Evolutionary conservation across 768 basidiomycete species (phyloP), one percentile per base, ranked within the genome.

Genomic region (Macrolepiota fuliginosa): DNA sequence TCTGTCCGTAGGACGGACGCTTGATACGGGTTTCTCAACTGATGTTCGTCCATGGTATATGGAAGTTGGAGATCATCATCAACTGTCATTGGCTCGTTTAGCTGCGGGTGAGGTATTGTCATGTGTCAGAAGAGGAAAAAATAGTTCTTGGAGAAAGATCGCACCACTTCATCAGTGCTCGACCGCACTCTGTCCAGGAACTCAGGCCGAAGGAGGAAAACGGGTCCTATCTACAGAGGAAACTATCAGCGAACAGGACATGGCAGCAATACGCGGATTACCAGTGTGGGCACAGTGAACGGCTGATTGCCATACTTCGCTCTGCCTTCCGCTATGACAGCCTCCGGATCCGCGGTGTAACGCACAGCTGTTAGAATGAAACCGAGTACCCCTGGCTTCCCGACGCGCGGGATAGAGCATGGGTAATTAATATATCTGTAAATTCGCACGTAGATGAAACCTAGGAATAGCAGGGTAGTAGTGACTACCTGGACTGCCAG

Each of bases 41-140:
- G 74, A 54, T 73, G 68, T 17, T 63, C 68, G 62, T 77, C 72
- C 76, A 78, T 75, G 4, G 76, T 77, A 55, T 75, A 75, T 4
- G 68, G 72, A 5, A 76, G 64, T 55, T 76, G 74, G 24, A 78
- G 70, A 54, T 72, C 72, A 57, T 77, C 73, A 63, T 73, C 71
- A 12, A 77, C 67, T 4, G 71, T 72, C 63, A 70, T 67, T 49
- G 72, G 71, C 61, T 76, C 65, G 53, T 74, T 76, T 64, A 77
- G 75, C 77, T 78, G 63, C 24, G 29, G 39, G 35, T 24, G 11
- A 10, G n/a, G 35, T 17, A 7, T 45, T 45, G 7, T 35, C 10
- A 22, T 15, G 13, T n/a, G 51, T 5, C 58, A 55, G 40, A 2
- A 37, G 39, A 29, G 10, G 17, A 46, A n/a, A 27, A 53, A 46